A percentile compares a stretch with the other conserved stretches of the same genome.
Conservation (phyloP, 148 eudicot species). For the Cornus florida region DNA sequence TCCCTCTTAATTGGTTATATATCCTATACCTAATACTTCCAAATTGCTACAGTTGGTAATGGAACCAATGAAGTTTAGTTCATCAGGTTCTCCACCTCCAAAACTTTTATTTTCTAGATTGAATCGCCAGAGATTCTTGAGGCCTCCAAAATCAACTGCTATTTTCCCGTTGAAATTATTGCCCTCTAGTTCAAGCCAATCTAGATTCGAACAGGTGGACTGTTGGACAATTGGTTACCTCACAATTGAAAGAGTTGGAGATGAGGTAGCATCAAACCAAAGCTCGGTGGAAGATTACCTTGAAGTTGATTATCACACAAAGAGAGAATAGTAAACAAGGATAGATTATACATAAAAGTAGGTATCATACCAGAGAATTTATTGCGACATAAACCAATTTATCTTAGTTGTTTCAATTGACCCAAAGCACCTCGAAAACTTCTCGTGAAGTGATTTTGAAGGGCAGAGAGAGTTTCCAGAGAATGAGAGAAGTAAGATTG, state of each 20-base stretch:
- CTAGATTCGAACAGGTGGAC: neutral
- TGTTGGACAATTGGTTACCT: conserved; percentile 2
- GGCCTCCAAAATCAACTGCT: neutral
- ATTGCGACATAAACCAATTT: neutral
- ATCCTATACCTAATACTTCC: neutral
- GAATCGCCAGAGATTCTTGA: neutral
- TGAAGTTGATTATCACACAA: neutral
- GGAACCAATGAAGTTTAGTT: neutral
- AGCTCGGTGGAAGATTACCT: neutral
- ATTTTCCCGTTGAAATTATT: conserved; percentile 1
- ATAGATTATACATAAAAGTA: neutral
- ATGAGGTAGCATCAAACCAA: neutral
- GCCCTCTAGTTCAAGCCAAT: neutral
- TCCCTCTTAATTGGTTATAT: neutral
- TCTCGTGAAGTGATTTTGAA: neutral
- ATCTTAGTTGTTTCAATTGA: neutral
- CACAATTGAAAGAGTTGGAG: neutral
- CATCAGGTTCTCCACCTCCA: conserved; percentile 5
- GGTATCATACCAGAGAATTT: conserved; percentile 8
- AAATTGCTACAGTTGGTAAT: neutral
- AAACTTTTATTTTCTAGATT: neutral
- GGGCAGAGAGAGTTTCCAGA: neutral
- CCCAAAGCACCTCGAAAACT: neutral
- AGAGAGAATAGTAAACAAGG: neutral
- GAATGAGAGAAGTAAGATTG: neutral